Base-by-base conservation (phyloP, 2,329 filamentous ascomycete species). In the Neopestalotiopsis sp. region DNA sequence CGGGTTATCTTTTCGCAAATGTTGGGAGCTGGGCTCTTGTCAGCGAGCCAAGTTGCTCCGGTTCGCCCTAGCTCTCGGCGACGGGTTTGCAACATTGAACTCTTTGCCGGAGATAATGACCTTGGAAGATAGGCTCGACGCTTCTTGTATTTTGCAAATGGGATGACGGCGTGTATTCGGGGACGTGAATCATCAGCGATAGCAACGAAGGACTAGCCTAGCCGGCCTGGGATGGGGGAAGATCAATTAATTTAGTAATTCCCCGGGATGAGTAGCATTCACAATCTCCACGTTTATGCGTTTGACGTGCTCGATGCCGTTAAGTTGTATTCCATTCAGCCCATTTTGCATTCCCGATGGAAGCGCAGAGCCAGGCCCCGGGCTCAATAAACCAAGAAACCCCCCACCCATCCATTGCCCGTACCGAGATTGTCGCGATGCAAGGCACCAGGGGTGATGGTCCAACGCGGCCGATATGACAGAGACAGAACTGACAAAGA, bases 211-310 rank as follows among this genome's bases (percentile, higher is more conserved):
- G 34, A 6, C 34, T 53, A 53, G 13, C 17, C n/a, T 20, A 53
- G 45, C 13, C n/a, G 17, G 6, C 45, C 45, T n/a, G 13, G 45
- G 14, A 20, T 1, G 17, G 30, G 28, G 17, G 10, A 49, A 32
- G 6, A 14, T 14, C 34, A 49, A 64, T 64, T 64, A 64, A 64
- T 64, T 12, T 64, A 49, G 17, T 24, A 20, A 34, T 12, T 64
- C 24, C n/a, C 61, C 61, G 42, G n/a, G 28, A 28, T 20, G 9
- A 17, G 38, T 45, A 38, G 42, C 20, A 64, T 49, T 38, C 28
- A 53, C 38, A 64, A 64, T 64, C 24, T 64, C 61, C 61, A 64
- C 40, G 61, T 64, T 64, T 64, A 64, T 64, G 61, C 61, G 24
- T 32, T 59, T 59, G 57, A 28, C 57, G 57, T 59, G 57, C 57